Percentiles rank a stretch among this genome's conserved stretches.
Evolutionary conservation across 306 rosid species (phyloP).

Genomic region (Glycine latifolia): DNA sequence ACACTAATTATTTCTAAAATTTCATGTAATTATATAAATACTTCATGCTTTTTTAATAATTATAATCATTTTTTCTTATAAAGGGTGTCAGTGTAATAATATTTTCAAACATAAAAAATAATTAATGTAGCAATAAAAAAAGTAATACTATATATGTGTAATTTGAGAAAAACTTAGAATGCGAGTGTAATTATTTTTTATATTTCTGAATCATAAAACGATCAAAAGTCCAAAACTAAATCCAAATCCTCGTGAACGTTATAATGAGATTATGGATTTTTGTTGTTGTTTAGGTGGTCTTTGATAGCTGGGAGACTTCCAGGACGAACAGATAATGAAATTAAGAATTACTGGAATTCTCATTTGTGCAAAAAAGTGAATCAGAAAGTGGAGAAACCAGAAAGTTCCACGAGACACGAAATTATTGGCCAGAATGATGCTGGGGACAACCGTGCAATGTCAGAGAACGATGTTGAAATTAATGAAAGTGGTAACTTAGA

Average conservation of each 20-base stretch:
- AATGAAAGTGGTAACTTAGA: conserved; percentile 36
- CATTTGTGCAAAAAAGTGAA: conserved; percentile 70
- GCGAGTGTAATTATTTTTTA: too few relatives aligned
- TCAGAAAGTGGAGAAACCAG: conserved; percentile 32
- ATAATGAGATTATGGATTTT: background rate
- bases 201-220: too few relatives aligned
- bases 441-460: conserved; percentile 27
- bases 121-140: too few relatives aligned
- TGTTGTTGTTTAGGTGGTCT: conserved; percentile 63
- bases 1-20: too few relatives aligned
- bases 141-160: too few relatives aligned
- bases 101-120: too few relatives aligned
- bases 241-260: background rate
- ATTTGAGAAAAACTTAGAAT: too few relatives aligned
- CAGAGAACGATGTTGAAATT: conserved; percentile 21
- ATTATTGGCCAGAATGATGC: background rate
- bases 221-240: too few relatives aligned
- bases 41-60: too few relatives aligned
- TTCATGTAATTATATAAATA: too few relatives aligned
- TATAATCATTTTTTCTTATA: too few relatives aligned
- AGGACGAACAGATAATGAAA: conserved; percentile 79
- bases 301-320: conserved; percentile 81
- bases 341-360: conserved; percentile 79
- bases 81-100: too few relatives aligned
- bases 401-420: conserved; percentile 41